Evolutionary conservation across 2,329 filamentous ascomycete species (phyloP), one percentile per base, ranked within the genome.

Genomic region (Fusarium citri): DNA sequence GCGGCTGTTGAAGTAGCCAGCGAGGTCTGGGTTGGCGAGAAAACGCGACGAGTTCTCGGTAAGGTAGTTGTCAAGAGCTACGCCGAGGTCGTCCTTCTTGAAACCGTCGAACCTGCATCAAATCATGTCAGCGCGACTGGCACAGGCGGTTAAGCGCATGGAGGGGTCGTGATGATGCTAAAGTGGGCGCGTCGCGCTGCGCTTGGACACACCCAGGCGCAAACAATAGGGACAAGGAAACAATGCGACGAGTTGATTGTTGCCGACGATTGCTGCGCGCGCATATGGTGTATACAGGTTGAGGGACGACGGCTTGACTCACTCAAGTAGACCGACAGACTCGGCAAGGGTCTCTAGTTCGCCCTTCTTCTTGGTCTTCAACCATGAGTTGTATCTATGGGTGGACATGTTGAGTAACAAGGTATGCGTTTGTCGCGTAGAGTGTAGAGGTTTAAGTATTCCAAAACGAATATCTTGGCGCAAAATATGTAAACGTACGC

Each of bases 41-140:
- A 92, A 91, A 66, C 85, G 85, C 69, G 87, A 83, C 73, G 88
- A 85, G 82, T 97, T 92, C 68, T 87, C 85, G 72, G 88, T 85
- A 47, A 97, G 87, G 80, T 89, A 90, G 48, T 90, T 86, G 74
- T 97, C 92, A 69, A 97, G 88, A 46, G 87, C 87, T 63, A 86
- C 80, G 77, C 95, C 93, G 64, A 98, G 88, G 50, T 97, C 94
- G 69, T 86, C 84, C 82, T 97, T 97, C 80, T 91, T 92, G 69
- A 91, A 83, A 59, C 86, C 84, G 72, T 93, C 89, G 76, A 88
- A 90, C 76, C 92, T 94, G 76, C 20, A 57, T 41, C 25, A 20
- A 47, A 45, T 41, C 59, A 65, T 53, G 72, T 75, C 64, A 75
- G 73, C 66, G 56, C 43, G 45, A 53, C 25, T 49, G 26, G 20